Base-by-base conservation (phyloP, 2,329 filamentous ascomycete species). In the Aspergillus caelatus region DNA sequence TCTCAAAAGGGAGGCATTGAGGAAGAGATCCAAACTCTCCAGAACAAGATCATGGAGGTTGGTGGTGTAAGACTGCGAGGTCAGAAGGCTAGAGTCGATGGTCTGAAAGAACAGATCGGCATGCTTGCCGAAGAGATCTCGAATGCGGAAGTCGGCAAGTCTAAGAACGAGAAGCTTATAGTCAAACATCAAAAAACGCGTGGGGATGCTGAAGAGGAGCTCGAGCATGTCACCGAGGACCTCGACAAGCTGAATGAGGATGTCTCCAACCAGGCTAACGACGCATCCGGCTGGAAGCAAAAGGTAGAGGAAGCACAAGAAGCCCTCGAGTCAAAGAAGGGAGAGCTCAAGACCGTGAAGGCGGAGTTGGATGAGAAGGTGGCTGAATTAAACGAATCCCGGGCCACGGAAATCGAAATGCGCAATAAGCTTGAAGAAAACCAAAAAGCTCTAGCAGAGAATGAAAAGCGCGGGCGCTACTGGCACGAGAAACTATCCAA, bases 41-140 rank as follows among this genome's bases (percentile, higher is more conserved):
- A 99, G 75, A 90, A 95, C 84, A 96, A 94, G 83, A 99, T 99
- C 73, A 98, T 99, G 95, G 91, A 97, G 78, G 90, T 97, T 67
- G 95, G 95, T 74, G 95, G 95, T 79, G 93, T 98, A 72, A 93
- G 92, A 79, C 88, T 99, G 21, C 90, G 95, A 61, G 87, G 90
- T 21, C 94, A 99, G 76, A 94, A 95, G 71, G 89, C 92, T 65
- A 96, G 91, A 82, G 93, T 99, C 39, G 94, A 98, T 75, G 86
- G 89, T 8, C 82, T 96, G 67, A 97, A 96, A 76, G 91, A 93
- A 71, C 90, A 96, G 75, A 93, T 98, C 61, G 84, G 90, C 55
- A 87, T 89, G 14, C 85, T 96, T 64, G 89, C 88, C 58, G 94
- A 98, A 68, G 89, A 92, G 66, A 89, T 92, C 43, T 96, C 93